These are phyloP conservation scores for Laetiporus sulphureus DNA, from an alignment of 1,284 basidiomycete species.

Conservation along the genomic window DNA sequence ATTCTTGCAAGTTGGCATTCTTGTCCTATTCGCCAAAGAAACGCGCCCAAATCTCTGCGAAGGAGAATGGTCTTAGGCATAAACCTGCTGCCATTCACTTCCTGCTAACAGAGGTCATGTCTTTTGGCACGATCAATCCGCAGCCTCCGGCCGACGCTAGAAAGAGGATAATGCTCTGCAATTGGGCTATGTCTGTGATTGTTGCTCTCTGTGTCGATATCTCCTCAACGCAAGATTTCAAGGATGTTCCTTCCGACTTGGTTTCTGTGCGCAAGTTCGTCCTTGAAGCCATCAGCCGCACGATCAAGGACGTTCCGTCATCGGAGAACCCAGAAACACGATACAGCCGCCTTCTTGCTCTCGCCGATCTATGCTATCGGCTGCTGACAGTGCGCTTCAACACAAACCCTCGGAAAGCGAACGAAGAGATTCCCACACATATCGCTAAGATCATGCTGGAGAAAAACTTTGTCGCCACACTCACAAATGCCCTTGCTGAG, in stretches of 20 bases:
- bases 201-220: conserved; percentile 90
- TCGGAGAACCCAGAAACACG: conserved; percentile 68
- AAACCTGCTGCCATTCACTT: conserved; percentile 68
- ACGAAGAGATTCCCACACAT: conserved; percentile 83
- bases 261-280: conserved; percentile 86
- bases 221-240: conserved; percentile 56
- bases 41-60: conserved; percentile 51
- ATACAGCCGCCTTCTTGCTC: conserved; percentile 86
- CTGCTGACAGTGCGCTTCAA: conserved; percentile 78
- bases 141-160: conserved; percentile 48
- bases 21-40: conserved; percentile 75
- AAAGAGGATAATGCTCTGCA: conserved; percentile 61
- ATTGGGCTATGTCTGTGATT: conserved; percentile 89
- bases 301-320: conserved; percentile 77
- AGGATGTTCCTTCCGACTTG: conserved; percentile 75
- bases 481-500: conserved; percentile 88
- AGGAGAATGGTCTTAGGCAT: conserved; percentile 50
- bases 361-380: conserved; percentile 86
- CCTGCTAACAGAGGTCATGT: conserved; percentile 71
- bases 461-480: conserved; percentile 89
- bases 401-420: conserved; percentile 48
- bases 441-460: conserved; percentile 98
- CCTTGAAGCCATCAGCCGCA: conserved; percentile 81
- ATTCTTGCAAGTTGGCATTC: conserved; percentile 85
- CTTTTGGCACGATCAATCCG: conserved; percentile 66